Evolutionary conservation across 2,329 filamentous ascomycete species (phyloP).

Genomic region (Ploettnerulaceae sp.): DNA sequence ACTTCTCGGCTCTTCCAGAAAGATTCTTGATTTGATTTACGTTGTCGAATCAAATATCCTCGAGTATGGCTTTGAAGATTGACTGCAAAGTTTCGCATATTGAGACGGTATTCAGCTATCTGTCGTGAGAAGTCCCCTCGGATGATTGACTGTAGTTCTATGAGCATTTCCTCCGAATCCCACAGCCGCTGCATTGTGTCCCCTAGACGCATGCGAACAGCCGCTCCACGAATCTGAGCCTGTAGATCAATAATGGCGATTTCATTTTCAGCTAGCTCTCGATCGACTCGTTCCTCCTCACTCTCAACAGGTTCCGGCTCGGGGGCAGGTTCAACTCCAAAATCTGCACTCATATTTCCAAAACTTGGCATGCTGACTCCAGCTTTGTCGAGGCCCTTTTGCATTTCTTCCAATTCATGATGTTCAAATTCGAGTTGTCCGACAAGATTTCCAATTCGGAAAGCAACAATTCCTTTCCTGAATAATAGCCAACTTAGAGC

Average conservation of each 20-base stretch:
- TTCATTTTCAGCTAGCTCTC: slow-evolving; percentile 74
- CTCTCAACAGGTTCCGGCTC: slow-evolving; percentile 71
- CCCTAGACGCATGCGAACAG: slow-evolving; percentile 72
- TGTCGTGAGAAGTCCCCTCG: slow-evolving; percentile 85
- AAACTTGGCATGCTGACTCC: slow-evolving; percentile 97
- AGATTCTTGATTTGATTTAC: slow-evolving; percentile 56
- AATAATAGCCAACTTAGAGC: slow-evolving; percentile 96
- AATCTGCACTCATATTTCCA: slow-evolving; percentile 93
- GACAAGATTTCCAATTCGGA: slow-evolving; percentile 93
- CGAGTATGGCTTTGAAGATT: slow-evolving; percentile 74
- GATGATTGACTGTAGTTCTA: slow-evolving; percentile 81
- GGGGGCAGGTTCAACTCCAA: slow-evolving; percentile 77
- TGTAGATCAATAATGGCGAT: slow-evolving; percentile 72
- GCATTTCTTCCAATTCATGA: slow-evolving; percentile 93
- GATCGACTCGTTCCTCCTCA: too few species aligned
- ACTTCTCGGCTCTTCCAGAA: slow-evolving; percentile 66
- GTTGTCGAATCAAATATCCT: slow-evolving; percentile 67
- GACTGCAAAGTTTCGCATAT: slow-evolving; percentile 77
- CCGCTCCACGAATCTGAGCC: slow-evolving; percentile 75
- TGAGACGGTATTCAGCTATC: slow-evolving; percentile 72
- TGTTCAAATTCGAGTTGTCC: slow-evolving; percentile 97
- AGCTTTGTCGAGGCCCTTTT: slow-evolving; percentile 93
- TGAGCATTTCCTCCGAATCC: slow-evolving; percentile 72
- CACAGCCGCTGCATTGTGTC: slow-evolving; percentile 83
- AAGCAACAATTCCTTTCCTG: slow-evolving; percentile 89